Base-by-base conservation (phyloP, 306 rosid genomes). In the Rubus idaeus region DNA sequence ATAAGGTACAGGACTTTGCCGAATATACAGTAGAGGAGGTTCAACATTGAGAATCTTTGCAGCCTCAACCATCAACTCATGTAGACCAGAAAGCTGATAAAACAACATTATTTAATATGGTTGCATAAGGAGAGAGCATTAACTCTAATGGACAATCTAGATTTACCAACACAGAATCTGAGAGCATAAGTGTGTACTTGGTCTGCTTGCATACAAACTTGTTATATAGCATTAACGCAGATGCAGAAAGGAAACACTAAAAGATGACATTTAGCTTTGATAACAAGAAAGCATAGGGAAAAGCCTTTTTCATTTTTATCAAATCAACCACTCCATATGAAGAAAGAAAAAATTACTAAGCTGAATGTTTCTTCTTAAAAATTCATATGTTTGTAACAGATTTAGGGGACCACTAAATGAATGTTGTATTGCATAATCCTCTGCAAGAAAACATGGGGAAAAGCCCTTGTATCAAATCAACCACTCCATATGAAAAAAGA, bases 1-100 rank as follows among this genome's bases (percentile, higher is more conserved):
- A 83, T 94, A 90, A 71, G 97, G 97, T 55, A 87, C 91, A 50
- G 96, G 96, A 83, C 90, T 91, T 87, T 94, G 98, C 47, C 97
- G 96, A 78, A 94, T 90, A 72, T 91, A 91, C 21, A 94, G 84
- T 89, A 87, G 93, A 66, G 97, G 96, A 75, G 90, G 85, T 76
- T 79, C 91, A 8, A 91, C 87, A 73, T 88, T 90, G 76, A 94
- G 83, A 72, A 91, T 86, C 46, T 89, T 69, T 8, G 98, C 90
- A 23, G 98, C 97, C 80, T 94, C 94, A 11, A 75, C 81, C 94
- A 94, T 87, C 77, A 94, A 80, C 74, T 71, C 71, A 81, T 94
- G 88, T 69, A 94, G 97, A 67, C 80, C 91, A 64, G 93, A 70
- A 83, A 94, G 93, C 97, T 94, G 91, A 85, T 14, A 78, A 66